phyloP scores from a whole-genome alignment of 371 early-diverging fungal species.

The Amoeboaphelidium occidentale region DNA sequence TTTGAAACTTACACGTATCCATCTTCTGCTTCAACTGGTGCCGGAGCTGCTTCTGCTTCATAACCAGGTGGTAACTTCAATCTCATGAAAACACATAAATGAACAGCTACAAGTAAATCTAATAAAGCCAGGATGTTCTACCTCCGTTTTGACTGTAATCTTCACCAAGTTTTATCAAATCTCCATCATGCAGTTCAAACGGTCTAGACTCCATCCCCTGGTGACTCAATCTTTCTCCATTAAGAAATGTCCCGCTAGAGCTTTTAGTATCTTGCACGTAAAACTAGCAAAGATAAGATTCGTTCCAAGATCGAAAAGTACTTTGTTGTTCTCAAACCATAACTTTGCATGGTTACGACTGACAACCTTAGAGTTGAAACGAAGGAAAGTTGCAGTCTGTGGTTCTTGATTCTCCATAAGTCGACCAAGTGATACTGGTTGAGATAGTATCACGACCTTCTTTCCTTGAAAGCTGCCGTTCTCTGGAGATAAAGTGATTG shows the following conservation, averaged over 20 bases:
- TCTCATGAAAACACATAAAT: background rate
- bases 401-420: background rate
- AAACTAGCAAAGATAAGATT: no score
- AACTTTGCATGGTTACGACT: background rate
- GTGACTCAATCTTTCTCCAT: slow-evolving; percentile 10
- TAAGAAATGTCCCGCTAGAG: slow-evolving; percentile 18
- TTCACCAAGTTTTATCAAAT: slow-evolving; percentile 15
- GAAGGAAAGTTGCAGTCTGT: background rate
- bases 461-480: background rate
- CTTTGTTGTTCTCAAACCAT: background rate
- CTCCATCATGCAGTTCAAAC: slow-evolving; percentile 11
- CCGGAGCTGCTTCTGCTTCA: background rate
- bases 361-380: background rate
- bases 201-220: slow-evolving; percentile 10
- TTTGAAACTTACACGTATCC: slow-evolving; percentile 8
- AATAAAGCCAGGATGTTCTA: background rate
- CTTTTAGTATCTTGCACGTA: slow-evolving; percentile 13
- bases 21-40: background rate
- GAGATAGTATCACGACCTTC: background rate
- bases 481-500: background rate
- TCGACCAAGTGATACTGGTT: background rate
- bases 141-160: slow-evolving; percentile 17
- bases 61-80: background rate
- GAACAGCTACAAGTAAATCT: background rate
- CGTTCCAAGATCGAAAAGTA: no score